A percentile compares a stretch with the other conserved stretches of the same genome.
Evolutionary conservation across 129 eudicot species (phyloP).

Genomic region (Centrapalus pauciflorus): DNA sequence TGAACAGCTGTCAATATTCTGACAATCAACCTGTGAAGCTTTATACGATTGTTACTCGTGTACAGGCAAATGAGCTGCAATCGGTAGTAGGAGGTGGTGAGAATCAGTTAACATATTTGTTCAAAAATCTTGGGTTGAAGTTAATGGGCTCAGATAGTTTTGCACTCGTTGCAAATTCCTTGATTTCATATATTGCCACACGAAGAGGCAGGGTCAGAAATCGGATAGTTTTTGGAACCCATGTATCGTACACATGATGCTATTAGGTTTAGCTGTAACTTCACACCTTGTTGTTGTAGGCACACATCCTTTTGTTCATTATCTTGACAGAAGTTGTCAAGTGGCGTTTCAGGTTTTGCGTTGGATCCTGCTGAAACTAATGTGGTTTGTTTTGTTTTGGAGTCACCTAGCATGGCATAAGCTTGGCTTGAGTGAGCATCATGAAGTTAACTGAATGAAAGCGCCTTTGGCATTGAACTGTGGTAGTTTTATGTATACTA

Average conservation of each 20-base stretch:
- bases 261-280: not conserved
- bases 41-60: constrained; percentile 58
- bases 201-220: constrained; percentile 63
- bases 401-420: constrained; percentile 5
- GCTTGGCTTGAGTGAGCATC: constrained; percentile 5
- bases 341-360: not conserved
- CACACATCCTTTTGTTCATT: not conserved
- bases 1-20: constrained; percentile 12
- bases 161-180: constrained; percentile 37
- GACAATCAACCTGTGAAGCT: constrained; percentile 47
- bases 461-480: not conserved
- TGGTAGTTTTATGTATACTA: constrained; percentile 13
- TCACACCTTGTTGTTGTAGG: constrained; percentile 21
- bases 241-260: constrained; percentile 26
- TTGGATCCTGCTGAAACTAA: not conserved
- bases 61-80: constrained; percentile 67
- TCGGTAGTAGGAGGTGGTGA: constrained; percentile 41
- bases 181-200: constrained; percentile 40
- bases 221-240: constrained; percentile 34
- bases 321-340: not conserved
- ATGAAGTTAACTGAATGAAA: constrained; percentile 4
- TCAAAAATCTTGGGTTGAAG: constrained; percentile 56
- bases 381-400: constrained; percentile 12
- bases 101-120: constrained; percentile 40
- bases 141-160: constrained; percentile 63